phyloP scores from a whole-genome alignment of 805 yeast genomes.

The Candida nemodendra region DNA sequence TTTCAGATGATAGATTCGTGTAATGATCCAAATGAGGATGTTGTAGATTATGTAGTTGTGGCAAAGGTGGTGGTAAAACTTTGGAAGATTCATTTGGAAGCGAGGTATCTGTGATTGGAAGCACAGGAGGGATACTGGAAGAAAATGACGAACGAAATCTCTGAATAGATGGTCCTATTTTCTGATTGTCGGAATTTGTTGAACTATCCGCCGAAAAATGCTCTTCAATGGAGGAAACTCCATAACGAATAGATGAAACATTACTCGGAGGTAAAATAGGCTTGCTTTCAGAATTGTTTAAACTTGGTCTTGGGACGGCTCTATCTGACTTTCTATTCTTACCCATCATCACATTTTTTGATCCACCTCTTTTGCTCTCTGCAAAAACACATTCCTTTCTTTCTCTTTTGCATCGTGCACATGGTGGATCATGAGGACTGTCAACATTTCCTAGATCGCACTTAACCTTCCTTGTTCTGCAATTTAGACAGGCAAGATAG shows the following conservation, averaged over 20 bases:
- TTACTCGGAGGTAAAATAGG: background rate
- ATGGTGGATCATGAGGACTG: constrained; percentile 74
- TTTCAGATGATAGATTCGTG: background rate
- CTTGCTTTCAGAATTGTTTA: background rate
- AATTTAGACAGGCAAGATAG: constrained; percentile 82
- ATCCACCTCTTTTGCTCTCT: constrained; percentile 56
- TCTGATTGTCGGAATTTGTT: background rate
- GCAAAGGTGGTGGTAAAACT: background rate
- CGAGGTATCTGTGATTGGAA: background rate
- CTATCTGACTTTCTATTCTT: constrained; percentile 19
- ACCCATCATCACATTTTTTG: constrained; percentile 36
- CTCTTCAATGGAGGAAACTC: background rate
- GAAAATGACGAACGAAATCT: background rate
- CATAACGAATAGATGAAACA: background rate
- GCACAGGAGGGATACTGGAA: constrained; percentile 2
- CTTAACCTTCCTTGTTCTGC: constrained; percentile 78
- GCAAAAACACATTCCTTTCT: constrained; percentile 69
- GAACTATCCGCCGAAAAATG: background rate
- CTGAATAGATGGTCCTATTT: background rate
- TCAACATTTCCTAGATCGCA: constrained; percentile 83
- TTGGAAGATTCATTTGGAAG: background rate
- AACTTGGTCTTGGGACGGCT: background rate
- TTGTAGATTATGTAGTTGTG: background rate
- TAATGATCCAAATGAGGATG: background rate
- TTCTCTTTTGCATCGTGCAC: constrained; percentile 82